Percentiles rank a stretch among this genome's conserved stretches.
These are phyloP conservation scores for Flaveria robusta DNA, from an alignment of 129 eudicot genomes.

Conservation along the genomic window DNA sequence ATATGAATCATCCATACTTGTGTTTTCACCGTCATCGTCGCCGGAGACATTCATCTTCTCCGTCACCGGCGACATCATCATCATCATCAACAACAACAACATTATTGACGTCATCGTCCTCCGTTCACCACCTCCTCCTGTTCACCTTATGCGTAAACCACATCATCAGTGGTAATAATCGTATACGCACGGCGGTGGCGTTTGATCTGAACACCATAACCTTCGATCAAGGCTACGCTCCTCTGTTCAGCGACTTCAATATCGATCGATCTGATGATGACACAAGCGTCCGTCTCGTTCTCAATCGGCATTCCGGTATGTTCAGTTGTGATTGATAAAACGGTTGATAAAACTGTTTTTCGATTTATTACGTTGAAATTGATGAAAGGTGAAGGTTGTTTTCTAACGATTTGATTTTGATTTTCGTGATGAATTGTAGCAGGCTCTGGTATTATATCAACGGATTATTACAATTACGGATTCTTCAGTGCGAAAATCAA, in stretches of 20 bases:
- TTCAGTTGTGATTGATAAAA: too few relatives aligned
- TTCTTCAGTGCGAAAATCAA: slow-evolving; percentile 84
- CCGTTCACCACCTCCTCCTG: slow-evolving; percentile 23
- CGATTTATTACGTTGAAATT: neutral
- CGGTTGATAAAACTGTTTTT: neutral
- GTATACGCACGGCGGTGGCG: slow-evolving; percentile 22
- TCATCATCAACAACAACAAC: neutral
- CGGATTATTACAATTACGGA: slow-evolving; percentile 87
- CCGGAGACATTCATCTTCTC: slow-evolving; percentile 26
- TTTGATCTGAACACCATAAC: slow-evolving; percentile 67
- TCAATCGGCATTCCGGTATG: slow-evolving; percentile 83
- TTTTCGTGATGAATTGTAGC: slow-evolving; percentile 20
- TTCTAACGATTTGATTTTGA: slow-evolving; percentile 17
- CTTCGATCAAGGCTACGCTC: slow-evolving; percentile 63
- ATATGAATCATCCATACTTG: slow-evolving; percentile 17
- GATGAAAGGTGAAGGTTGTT: neutral
- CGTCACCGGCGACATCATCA: slow-evolving; percentile 14
- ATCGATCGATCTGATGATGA: slow-evolving; percentile 64
- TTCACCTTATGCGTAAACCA: slow-evolving; percentile 26
- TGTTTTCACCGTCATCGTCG: slow-evolving; percentile 15
- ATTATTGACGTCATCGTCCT: slow-evolving; percentile 26
- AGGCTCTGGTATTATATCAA: slow-evolving; percentile 88
- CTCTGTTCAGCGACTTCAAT: slow-evolving; percentile 92
- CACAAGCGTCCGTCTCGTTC: slow-evolving; percentile 68
- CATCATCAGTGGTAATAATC: slow-evolving; percentile 7